A percentile compares a stretch with the other conserved stretches of the same genome.
These are phyloP conservation scores for Evernia prunastri DNA, from an alignment of 495 filamentous ascomycete genomes.

Conservation along the genomic window DNA sequence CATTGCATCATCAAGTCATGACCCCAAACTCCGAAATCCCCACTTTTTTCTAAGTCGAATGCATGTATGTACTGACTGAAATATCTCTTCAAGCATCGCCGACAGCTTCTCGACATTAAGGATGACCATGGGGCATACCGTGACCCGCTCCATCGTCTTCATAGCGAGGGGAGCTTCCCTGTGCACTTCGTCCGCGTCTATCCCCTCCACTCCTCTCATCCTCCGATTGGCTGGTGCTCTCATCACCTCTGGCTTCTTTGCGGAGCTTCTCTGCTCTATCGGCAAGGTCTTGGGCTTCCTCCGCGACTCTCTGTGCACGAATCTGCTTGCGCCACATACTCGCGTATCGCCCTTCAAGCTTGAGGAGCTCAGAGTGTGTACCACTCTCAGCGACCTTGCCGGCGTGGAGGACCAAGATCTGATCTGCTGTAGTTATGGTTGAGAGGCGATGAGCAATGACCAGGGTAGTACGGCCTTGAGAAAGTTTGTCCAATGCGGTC, in stretches of 20 bases:
- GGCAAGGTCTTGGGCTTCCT: slow-evolving; percentile 58
- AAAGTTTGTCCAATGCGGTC: slow-evolving; percentile 69
- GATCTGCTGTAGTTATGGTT: slow-evolving; percentile 90
- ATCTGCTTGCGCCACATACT: slow-evolving; percentile 97
- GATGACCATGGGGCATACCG: slow-evolving; percentile 33
- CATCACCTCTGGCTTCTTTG: slow-evolving; percentile 37
- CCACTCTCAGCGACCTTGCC: slow-evolving; percentile 79
- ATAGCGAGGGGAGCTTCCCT: slow-evolving; percentile 12
- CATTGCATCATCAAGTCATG: slow-evolving; percentile 12
- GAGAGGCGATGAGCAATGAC: slow-evolving; percentile 85
- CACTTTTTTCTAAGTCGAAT: slow-evolving; percentile 9
- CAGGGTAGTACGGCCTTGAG: slow-evolving; percentile 76
- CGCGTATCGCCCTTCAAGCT: slow-evolving; percentile 69
- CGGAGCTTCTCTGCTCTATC: slow-evolving; percentile 43
- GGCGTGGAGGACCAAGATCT: slow-evolving; percentile 85
- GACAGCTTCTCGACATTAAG: slow-evolving; percentile 21
- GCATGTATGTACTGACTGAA: neutral
- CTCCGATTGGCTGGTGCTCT: slow-evolving; percentile 49
- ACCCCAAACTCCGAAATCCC: slow-evolving; percentile 2
- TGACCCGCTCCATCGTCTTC: slow-evolving; percentile 25
- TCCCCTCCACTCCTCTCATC: slow-evolving; percentile 39
- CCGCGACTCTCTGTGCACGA: slow-evolving; percentile 74
- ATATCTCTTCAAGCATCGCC: neutral
- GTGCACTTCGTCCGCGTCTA: slow-evolving; percentile 6
- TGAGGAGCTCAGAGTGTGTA: slow-evolving; percentile 78